Evolutionary conservation across 73 alveolate genomes (phyloP), one percentile per base, ranked within the genome.

Genomic region (Blepharisma stoltei): DNA sequence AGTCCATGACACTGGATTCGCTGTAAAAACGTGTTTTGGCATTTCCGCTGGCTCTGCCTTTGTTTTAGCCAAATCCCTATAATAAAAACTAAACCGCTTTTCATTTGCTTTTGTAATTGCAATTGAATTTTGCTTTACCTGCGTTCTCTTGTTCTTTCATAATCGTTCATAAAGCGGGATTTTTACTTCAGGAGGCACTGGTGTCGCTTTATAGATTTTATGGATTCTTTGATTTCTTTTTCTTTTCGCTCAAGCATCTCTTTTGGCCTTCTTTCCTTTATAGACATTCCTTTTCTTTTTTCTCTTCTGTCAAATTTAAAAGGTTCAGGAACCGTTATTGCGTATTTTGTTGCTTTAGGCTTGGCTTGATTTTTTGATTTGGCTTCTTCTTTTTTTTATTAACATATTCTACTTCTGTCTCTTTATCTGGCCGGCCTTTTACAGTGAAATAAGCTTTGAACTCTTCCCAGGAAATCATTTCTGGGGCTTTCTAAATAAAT

Each of bases 1-100:
- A 71, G 83, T 83, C 83, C 94, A 85, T 47, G 96, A 95, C 44
- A 94, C 86, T 32, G 95, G 94, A 77, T 95, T 95, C 6, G 99
- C 99, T 79, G 89, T 91, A 76, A 95, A 95, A 9, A 67, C 87
- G 69, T 86, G 76, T 67, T 80, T 65, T 9, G 78, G 43, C 6
- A 79, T 73, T 54, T 54, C 73, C 32, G 78, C 90, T 23, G 78
- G 80, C 54, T 92, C 75, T 14, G 70, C 44, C 46, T 54, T 48
- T 53, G 82, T 67, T 48, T 60, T 89, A 46, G 54, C 54, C 37
- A 47, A 46, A 44, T 89, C 96, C 50, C 96, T 81, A 11, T 83
- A 82, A 60, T 89, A 89, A 71, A 92, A 92, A 21, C 87, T 55
- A 73, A 92, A 92, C 52, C 96, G 98, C 54, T 78, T 82, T 67